Base-by-base conservation (phyloP, 148 eudicot species). In the Spergularia bocconei region DNA sequence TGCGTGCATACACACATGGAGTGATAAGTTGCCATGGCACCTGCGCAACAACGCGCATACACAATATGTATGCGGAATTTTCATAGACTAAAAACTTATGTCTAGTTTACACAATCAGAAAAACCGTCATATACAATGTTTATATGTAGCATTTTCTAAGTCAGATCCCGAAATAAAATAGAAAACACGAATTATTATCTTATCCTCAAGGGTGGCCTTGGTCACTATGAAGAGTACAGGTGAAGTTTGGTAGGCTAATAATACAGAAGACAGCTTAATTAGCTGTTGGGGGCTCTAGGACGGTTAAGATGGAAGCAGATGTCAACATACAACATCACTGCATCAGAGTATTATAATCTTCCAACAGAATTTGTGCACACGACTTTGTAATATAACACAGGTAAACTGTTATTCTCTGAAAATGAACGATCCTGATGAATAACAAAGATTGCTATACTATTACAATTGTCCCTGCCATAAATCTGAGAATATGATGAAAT, bases 351-450 rank as follows among this genome's bases (percentile, higher is more conserved):
- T 29, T 4, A 48, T 58, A 50, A 48, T 58, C 63, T 57, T 71
- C 52, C 52, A 56, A 13, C 74, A 38, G 63, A 57, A 10, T 36
- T 71, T 67, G 72, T 47, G 4, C 39, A 19, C 70, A 63, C 21
- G 60, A 63, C 69, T 25, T 73, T 55, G 38, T 73, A 59, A 47
- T 16, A 11, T 39, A 17, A 57, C 6, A 57, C 63, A 67, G 19
- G 79, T 69, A 74, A 76, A 76, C 67, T 76, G 48, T 56, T 19
- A 36, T 67, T 33, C 36, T 23, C 39, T 11, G 39, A 51, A 62
- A 56, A 53, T 20, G 70, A n/a, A 36, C 3, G 50, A 71, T 53
- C 48, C 44, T 57, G 53, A 58, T 72, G 75, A 61, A 72, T 15
- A 71, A 44, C 33, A 58, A 17, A 72, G 51, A 61, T 59, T 20